Conservation (phyloP, 2,329 filamentous ascomycete species). For the Thielaviopsis euricoi region DNA sequence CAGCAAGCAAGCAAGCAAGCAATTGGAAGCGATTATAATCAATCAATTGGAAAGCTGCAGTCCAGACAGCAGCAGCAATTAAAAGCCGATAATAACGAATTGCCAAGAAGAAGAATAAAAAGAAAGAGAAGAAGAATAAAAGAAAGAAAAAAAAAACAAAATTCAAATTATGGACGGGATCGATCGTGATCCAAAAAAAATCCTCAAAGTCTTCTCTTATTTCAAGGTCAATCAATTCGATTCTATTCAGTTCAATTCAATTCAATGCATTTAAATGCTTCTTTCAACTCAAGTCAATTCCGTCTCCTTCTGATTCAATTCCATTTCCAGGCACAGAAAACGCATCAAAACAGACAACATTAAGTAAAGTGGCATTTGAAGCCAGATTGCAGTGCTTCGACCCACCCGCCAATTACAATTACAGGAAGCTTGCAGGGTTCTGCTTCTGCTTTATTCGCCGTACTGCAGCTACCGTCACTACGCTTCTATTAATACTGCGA, state of each 20-base stretch:
- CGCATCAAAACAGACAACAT: no score
- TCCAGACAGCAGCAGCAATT: slow-evolving; percentile 8
- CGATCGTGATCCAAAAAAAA: background rate
- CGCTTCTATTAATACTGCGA: no score
- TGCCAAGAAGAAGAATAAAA: background rate
- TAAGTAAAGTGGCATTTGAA: slow-evolving; percentile 20
- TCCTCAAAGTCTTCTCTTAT: no score
- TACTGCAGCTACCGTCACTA: no score
- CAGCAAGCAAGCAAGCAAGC: no score
- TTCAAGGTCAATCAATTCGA: no score
- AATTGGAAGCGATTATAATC: background rate
- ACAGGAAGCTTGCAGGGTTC: background rate
- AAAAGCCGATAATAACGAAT: background rate
- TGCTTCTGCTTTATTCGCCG: background rate
- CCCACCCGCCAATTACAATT: slow-evolving; percentile 5
- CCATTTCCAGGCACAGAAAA: background rate
- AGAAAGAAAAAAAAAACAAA: background rate
- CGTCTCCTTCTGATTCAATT: background rate
- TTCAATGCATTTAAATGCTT: no score
- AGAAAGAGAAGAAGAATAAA: slow-evolving; percentile 4
- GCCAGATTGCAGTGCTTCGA: slow-evolving; percentile 26
- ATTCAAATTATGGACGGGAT: background rate
- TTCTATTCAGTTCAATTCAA: no score
- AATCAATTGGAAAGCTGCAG: background rate
- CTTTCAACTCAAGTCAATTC: no score